Conservation (phyloP, 352 stramenopile genomes). For the Phytophthora tubulina region DNA sequence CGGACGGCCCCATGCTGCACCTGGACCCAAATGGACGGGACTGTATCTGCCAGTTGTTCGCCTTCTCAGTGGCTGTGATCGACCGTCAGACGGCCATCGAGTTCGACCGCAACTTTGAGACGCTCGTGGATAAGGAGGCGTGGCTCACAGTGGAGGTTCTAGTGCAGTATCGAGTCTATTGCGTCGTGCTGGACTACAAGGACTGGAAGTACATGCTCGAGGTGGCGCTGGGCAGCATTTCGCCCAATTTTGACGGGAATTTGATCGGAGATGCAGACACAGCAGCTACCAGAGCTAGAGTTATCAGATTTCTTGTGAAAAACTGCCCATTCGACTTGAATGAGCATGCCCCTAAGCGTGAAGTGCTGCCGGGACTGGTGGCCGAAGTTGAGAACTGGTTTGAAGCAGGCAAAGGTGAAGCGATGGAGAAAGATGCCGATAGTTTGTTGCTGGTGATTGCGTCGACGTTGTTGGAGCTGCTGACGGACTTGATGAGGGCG, state of each 20-base stretch:
- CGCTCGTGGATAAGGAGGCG: conserved; percentile 71
- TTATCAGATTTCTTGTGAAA: conserved; percentile 57
- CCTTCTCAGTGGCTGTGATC: conserved; percentile 63
- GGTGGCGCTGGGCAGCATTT: conserved; percentile 61
- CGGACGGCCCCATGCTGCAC: conserved; percentile 65
- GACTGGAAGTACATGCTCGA: conserved; percentile 68
- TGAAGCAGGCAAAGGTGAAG: conserved; percentile 33
- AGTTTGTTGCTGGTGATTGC: conserved; percentile 59
- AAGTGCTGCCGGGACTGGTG: conserved; percentile 52
- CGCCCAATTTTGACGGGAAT: conserved; percentile 25
- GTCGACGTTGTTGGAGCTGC: conserved; percentile 57
- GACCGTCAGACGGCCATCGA: conserved; percentile 40
- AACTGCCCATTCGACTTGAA: conserved; percentile 74
- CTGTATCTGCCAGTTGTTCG: conserved; percentile 64
- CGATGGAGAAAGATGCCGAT: conserved; percentile 42
- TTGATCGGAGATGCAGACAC: conserved; percentile 31
- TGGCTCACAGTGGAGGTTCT: conserved; percentile 72
- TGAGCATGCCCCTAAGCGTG: conserved; percentile 2
- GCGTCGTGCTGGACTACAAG: conserved; percentile 59
- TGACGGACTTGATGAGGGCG: conserved; percentile 55
- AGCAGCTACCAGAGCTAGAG: conserved; percentile 41
- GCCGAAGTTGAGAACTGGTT: conserved; percentile 69
- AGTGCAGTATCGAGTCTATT: conserved; percentile 75
- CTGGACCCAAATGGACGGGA: conserved; percentile 79
- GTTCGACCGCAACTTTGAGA: conserved; percentile 42